These are phyloP conservation scores for Colletotrichum musicola DNA, from an alignment of 2,329 filamentous ascomycete genomes.

Conservation along the genomic window DNA sequence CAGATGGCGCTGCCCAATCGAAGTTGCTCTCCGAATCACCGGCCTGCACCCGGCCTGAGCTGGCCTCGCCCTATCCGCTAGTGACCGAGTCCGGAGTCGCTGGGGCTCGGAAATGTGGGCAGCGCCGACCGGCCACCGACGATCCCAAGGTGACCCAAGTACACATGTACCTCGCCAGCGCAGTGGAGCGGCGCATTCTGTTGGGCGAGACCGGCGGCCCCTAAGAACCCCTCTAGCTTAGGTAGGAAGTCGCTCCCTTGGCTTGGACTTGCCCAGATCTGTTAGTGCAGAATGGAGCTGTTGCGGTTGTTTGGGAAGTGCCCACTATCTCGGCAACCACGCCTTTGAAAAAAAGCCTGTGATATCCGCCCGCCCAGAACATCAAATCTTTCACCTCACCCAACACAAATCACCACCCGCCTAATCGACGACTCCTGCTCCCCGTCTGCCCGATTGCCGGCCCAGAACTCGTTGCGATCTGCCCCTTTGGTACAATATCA, in stretches of 20 bases:
- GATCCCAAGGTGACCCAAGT: background rate
- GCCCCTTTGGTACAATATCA: background rate
- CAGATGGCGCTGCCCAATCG: no score
- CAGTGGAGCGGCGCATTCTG: conserved; percentile 26
- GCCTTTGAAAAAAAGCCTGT: conserved; percentile 25
- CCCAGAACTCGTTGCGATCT: background rate
- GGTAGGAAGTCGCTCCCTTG: conserved; percentile 15
- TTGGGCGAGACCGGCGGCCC: conserved; percentile 30
- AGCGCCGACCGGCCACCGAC: conserved; percentile 14
- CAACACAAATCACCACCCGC: background rate
- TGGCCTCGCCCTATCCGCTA: conserved; percentile 3
- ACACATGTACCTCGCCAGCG: conserved; percentile 1
- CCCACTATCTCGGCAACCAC: conserved; percentile 27
- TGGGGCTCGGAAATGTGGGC: conserved; percentile 31
- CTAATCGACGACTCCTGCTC: conserved; percentile 5
- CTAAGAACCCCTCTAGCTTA: conserved; percentile 12
- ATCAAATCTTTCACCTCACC: conserved; percentile 10
- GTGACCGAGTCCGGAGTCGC: conserved; percentile 29
- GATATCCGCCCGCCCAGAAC: conserved; percentile 17
- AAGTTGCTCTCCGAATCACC: background rate
- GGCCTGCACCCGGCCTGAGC: background rate
- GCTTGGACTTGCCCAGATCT: conserved; percentile 15
- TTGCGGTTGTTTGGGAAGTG: conserved; percentile 9
- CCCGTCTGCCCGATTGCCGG: background rate
- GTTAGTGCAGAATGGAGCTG: conserved; percentile 26